phyloP scores from a whole-genome alignment of 169 alveolate genomes.

The Eimeria necatrix region DNA sequence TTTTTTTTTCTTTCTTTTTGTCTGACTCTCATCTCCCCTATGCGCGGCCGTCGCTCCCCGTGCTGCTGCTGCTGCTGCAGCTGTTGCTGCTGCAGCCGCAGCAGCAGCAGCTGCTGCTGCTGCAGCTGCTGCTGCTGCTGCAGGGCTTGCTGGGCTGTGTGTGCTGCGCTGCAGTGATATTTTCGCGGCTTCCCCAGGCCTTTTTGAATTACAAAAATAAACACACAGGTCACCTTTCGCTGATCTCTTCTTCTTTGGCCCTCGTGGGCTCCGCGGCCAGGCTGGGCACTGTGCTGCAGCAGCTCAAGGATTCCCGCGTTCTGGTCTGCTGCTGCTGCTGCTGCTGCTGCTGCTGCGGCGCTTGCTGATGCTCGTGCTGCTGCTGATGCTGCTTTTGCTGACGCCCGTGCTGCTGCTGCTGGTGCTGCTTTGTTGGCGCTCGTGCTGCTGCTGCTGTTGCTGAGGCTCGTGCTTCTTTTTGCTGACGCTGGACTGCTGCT shows the following conservation, averaged over 20 bases:
- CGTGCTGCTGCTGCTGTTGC: no score
- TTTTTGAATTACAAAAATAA: conserved; percentile 19
- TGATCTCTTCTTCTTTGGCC: background rate
- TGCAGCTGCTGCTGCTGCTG: background rate
- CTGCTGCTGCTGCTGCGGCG: background rate
- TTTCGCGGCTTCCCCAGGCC: conserved; percentile 56
- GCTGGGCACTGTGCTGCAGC: conserved; percentile 18
- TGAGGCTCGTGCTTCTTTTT: no score
- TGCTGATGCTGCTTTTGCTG: background rate
- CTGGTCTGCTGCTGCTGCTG: conserved; percentile 28
- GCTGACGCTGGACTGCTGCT: no score
- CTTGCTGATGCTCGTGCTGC: background rate
- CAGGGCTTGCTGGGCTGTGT: background rate
- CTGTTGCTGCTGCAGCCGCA: background rate
- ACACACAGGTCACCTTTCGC: conserved; percentile 66
- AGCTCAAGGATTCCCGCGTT: background rate
- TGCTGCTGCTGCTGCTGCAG: no score
- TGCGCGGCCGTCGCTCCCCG: no score
- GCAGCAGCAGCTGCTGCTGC: no score
- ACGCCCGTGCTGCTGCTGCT: background rate
- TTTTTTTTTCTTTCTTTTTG: no score
- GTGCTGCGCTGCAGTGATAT: conserved; percentile 9
- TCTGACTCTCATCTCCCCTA: background rate
- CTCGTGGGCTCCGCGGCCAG: conserved; percentile 49
- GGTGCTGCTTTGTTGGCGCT: no score